Percentiles rank a stretch among this genome's conserved stretches.
These are phyloP conservation scores for Zygoascus flipseniorum DNA, from an alignment of 805 yeast genomes.

Conservation along the genomic window DNA sequence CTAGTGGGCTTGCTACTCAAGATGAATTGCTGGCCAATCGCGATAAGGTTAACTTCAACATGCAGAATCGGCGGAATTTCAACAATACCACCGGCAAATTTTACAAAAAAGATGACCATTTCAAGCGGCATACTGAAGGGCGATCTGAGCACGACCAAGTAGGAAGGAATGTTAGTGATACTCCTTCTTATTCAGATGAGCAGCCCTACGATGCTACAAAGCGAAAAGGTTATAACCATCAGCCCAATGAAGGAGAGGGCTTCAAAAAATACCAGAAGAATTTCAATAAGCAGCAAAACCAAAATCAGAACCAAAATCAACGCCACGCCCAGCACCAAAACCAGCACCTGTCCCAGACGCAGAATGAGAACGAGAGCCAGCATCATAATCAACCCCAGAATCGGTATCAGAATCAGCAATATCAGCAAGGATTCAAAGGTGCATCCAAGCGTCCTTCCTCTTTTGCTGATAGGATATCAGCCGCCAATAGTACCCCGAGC, in stretches of 20 bases:
- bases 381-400: background rate
- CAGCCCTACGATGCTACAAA: background rate
- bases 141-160: background rate
- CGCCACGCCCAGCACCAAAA: background rate
- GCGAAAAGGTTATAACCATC: background rate
- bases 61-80: background rate
- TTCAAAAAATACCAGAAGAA: background rate
- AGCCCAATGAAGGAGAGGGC: background rate
- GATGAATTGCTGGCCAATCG: background rate
- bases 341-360: background rate
- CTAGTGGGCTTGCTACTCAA: background rate
- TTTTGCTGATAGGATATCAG: background rate
- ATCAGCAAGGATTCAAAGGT: background rate
- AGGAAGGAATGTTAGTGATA: background rate
- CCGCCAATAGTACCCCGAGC: background rate
- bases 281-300: background rate
- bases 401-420: background rate
- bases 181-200: background rate
- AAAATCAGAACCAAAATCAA: background rate
- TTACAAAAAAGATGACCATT: background rate
- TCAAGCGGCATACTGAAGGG: background rate
- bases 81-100: background rate
- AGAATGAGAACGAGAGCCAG: background rate
- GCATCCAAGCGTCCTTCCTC: background rate
- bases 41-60: background rate